Base-by-base conservation (phyloP, 768 basidiomycete genomes). In the Astraeus odoratus region DNA sequence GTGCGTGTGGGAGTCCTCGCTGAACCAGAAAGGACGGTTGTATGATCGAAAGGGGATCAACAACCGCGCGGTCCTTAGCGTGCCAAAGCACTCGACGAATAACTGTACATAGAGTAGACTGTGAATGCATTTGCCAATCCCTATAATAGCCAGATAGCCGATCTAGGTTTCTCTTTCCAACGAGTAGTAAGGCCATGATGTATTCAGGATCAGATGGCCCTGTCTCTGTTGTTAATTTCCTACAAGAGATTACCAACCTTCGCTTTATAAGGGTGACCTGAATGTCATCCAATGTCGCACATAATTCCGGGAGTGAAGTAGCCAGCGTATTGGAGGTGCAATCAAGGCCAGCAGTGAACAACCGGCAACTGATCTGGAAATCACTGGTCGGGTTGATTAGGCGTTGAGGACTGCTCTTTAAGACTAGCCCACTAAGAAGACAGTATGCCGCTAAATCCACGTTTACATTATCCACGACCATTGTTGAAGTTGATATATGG, bases 21-120 rank as follows among this genome's bases (percentile, higher is more conserved):
- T 88, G 88, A 20, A 93, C 78, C 26, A 94, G 73, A 57, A 79
- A 89, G 2, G 89, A 91, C 5, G 88, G 86, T 39, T 91, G 87
- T 24, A 81, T 87, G 25, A 86, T 79, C 18, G 90, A 91, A 12
- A 89, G 69, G 7, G 87, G 85, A 57, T 92, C 86, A 6, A 86
- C 70, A 23, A 78, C 64, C 3, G 76, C 57, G 19, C 71, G 64
- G 24, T 74, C 64, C 23, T 67, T 64, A n/a, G 81, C 79, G 42
- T 66, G 66, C 46, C 64, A 58, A 41, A 87, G 67, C 39, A 84
- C 71, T 34, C 67, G 64, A 39, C 67, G 64, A 18, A 83, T 63
- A 16, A 75, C 60, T n/a, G 57, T 53, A 42, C 61, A 66, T 35
- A 67, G 66, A n/a, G 59, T 58, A 5, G 56, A 50, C 3, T 61